Evolutionary conservation across 176 grass and related monocot species (phyloP).

Genomic region (Juncus inflexus): DNA sequence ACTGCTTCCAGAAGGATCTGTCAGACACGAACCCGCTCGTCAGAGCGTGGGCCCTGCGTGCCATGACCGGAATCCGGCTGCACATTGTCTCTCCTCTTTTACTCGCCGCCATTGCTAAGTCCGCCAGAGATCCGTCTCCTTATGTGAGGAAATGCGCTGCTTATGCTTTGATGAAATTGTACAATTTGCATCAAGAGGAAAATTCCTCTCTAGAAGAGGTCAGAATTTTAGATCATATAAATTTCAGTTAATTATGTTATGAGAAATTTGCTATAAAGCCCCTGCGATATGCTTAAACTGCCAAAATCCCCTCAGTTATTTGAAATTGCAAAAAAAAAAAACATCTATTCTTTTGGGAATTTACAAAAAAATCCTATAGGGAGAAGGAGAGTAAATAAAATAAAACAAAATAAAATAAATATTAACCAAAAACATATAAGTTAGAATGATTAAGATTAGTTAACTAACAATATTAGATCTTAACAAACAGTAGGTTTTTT

Average conservation of each 20-base stretch:
- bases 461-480: too few species aligned
- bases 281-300: too few species aligned
- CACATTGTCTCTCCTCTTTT: slow-evolving; percentile 78
- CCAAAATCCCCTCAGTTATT: too few species aligned
- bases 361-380: too few species aligned
- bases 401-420: too few species aligned
- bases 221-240: slow-evolving; percentile 7
- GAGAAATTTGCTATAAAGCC: too few species aligned
- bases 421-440: too few species aligned
- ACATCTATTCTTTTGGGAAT: too few species aligned
- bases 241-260: slow-evolving; percentile 7
- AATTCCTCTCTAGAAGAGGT: slow-evolving; percentile 60
- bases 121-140: slow-evolving; percentile 70
- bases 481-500: too few species aligned
- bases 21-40: slow-evolving; percentile 92
- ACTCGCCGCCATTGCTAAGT: slow-evolving; percentile 65
- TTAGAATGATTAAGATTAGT: too few species aligned
- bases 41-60: slow-evolving; percentile 85
- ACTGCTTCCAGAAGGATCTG: slow-evolving; percentile 96
- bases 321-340: too few species aligned
- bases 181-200: slow-evolving; percentile 73
- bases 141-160: slow-evolving; percentile 94
- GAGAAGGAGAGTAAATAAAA: too few species aligned
- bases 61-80: slow-evolving; percentile 84
- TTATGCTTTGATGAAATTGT: slow-evolving; percentile 73